phyloP scores from a whole-genome alignment of 768 basidiomycete genomes.

The Lentinula detonsa region DNA sequence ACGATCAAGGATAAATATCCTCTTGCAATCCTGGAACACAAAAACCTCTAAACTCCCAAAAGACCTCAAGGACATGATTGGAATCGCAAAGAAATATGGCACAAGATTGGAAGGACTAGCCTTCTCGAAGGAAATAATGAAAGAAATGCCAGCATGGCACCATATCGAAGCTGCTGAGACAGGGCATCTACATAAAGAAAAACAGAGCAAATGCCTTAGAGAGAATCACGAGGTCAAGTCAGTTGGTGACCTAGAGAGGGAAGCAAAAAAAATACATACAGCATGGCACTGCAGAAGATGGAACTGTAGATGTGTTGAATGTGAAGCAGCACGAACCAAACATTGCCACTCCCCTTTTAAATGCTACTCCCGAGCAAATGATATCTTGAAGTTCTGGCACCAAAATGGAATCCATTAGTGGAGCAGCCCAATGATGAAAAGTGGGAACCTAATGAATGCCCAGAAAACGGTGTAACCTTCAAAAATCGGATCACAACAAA shows the following conservation, averaged over 20 bases:
- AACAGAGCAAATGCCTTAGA: slow-evolving; percentile 7
- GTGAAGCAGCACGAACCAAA: not conserved
- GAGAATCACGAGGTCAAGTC: slow-evolving; percentile 1
- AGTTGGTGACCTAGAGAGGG: slow-evolving; percentile 4
- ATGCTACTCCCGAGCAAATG: not conserved
- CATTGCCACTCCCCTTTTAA: not conserved
- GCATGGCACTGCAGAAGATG: not conserved
- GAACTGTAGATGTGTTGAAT: not conserved
- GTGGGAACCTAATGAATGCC: not conserved
- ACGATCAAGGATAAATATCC: slow-evolving; percentile 10
- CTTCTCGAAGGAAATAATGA: slow-evolving; percentile 5
- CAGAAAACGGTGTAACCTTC: not conserved
- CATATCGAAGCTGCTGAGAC: slow-evolving; percentile 14
- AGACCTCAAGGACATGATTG: slow-evolving; percentile 13
- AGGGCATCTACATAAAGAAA: not conserved
- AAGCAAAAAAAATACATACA: slow-evolving; percentile 7
- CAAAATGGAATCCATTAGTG: not conserved
- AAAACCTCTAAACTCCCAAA: slow-evolving; percentile 9
- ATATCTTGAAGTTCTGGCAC: not conserved
- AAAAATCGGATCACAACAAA: not conserved
- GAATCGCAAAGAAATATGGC: slow-evolving; percentile 15
- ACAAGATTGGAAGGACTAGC: slow-evolving; percentile 10
- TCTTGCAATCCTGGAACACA: slow-evolving; percentile 22
- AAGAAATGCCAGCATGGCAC: slow-evolving; percentile 24
- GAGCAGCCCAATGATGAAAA: not conserved